Evolutionary conservation across 441 rosid genomes (phyloP).

Genomic region (Erodium moschatum): DNA sequence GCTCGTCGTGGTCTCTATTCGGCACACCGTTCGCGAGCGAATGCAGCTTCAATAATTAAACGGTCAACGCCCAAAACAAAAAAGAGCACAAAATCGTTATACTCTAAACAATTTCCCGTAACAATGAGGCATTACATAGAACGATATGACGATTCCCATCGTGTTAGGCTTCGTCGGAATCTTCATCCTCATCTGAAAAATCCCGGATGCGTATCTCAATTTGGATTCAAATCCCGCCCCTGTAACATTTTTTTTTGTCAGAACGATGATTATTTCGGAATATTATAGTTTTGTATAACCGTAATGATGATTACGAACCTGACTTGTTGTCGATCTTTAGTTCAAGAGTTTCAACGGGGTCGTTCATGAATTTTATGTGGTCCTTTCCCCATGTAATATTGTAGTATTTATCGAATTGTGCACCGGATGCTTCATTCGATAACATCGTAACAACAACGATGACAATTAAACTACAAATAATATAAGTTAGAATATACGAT

Average conservation of each 20-base stretch:
- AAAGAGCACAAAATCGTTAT: background rate
- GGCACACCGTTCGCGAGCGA: conserved; percentile 28
- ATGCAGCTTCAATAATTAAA: conserved; percentile 35
- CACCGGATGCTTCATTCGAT: background rate
- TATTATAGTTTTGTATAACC: too few species aligned
- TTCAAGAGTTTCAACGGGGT: background rate
- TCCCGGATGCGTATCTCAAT: background rate
- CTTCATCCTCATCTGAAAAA: background rate
- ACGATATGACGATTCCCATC: background rate
- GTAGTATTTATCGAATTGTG: background rate
- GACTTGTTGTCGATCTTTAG: background rate
- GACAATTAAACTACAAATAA: background rate
- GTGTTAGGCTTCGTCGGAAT: background rate
- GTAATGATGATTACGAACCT: background rate
- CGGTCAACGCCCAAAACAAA: background rate
- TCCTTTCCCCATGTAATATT: background rate
- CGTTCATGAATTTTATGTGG: background rate
- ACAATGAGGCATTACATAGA: background rate
- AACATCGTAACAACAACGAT: background rate
- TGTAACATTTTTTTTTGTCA: background rate
- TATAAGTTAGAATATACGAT: too few species aligned
- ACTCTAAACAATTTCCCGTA: too few species aligned
- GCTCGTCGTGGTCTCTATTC: conserved; percentile 31
- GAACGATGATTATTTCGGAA: too few species aligned
- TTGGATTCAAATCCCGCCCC: background rate